A percentile compares a stretch with the other conserved stretches of the same genome.
Conservation (phyloP, 371 early-diverging fungal species). For the Mucor piriformis region DNA sequence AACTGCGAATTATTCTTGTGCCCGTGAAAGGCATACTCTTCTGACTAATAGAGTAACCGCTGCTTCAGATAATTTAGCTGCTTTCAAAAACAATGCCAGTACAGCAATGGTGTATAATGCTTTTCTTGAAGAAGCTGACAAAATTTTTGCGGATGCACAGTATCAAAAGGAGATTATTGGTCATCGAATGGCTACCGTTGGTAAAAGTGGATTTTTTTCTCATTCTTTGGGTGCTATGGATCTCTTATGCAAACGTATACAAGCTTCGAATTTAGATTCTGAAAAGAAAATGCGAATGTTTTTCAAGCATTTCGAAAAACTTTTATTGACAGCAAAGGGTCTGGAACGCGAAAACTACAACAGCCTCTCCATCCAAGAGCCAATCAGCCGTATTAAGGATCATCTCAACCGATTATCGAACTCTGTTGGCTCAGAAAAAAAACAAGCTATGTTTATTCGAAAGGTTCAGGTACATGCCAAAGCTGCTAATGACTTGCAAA, state of each 20-base stretch:
- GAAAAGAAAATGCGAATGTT: constrained; percentile 25
- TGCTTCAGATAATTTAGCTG: constrained; percentile 22
- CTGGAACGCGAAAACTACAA: constrained; percentile 26
- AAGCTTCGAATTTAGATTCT: constrained; percentile 16
- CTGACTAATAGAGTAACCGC: constrained; percentile 25
- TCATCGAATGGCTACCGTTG: constrained; percentile 30
- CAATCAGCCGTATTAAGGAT: constrained; percentile 26
- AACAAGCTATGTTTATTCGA: constrained; percentile 45
- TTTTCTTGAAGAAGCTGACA: constrained; percentile 32
- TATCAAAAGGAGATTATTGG: constrained; percentile 27
- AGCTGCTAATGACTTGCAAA: constrained; percentile 35
- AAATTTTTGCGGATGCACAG: constrained; percentile 28
- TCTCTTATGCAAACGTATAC: constrained; percentile 16
- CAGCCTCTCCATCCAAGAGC: constrained; percentile 21
- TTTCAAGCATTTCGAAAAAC: constrained; percentile 20
- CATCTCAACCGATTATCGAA: constrained; percentile 32
- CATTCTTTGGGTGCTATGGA: constrained; percentile 23
- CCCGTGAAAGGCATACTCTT: constrained; percentile 32
- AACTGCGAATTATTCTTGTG: constrained; percentile 50
- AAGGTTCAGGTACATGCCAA: constrained; percentile 48
- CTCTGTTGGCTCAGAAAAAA: constrained; percentile 33
- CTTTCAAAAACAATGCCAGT: constrained; percentile 32
- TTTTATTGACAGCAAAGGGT: constrained; percentile 28
- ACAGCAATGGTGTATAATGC: constrained; percentile 33
- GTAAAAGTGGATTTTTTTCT: constrained; percentile 28